Evolutionary conservation across 495 filamentous ascomycete species (phyloP).

Genomic region (Aspergillus cristatus): DNA sequence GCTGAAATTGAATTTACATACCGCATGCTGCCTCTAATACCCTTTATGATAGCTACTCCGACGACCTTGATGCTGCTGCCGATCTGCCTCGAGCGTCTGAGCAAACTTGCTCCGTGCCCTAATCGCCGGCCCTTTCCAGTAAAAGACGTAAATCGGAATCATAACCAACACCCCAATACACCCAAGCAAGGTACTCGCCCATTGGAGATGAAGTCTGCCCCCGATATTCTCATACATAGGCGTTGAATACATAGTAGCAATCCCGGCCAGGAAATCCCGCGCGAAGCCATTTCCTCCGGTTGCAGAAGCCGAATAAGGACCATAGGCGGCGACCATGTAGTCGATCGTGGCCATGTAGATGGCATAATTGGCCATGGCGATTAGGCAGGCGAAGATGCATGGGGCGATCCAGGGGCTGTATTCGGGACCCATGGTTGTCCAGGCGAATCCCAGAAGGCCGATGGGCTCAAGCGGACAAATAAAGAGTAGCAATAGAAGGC

Average conservation of each 20-base stretch:
- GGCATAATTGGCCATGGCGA: slow-evolving; percentile 53
- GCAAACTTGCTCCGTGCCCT: slow-evolving; percentile 32
- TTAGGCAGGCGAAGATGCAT: slow-evolving; percentile 44
- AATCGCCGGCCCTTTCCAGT: slow-evolving; percentile 30
- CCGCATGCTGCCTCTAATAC: too few species aligned
- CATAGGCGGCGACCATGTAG: slow-evolving; percentile 67
- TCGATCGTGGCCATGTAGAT: slow-evolving; percentile 70
- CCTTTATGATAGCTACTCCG: too few species aligned
- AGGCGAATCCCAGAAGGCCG: slow-evolving; percentile 55
- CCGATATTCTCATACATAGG: slow-evolving; percentile 19
- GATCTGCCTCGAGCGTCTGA: slow-evolving; percentile 12
- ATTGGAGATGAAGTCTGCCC: slow-evolving; percentile 17
- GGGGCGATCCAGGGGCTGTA: slow-evolving; percentile 46
- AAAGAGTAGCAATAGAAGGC: slow-evolving; percentile 39
- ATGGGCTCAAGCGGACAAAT: slow-evolving; percentile 49
- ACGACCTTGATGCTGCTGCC: slow-evolving; percentile 1
- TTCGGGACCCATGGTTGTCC: slow-evolving; percentile 46
- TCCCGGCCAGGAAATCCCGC: slow-evolving; percentile 27
- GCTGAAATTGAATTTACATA: too few species aligned
- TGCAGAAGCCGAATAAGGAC: slow-evolving; percentile 61
- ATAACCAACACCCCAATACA: slow-evolving; percentile 25
- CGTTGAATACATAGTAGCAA: slow-evolving; percentile 24
- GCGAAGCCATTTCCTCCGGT: slow-evolving; percentile 53
- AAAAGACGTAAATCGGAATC: slow-evolving; percentile 34
- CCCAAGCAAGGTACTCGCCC: slow-evolving; percentile 26